Evolutionary conservation across 2,329 filamentous ascomycete genomes (phyloP).

Genomic region (Sporothrix protearum): DNA sequence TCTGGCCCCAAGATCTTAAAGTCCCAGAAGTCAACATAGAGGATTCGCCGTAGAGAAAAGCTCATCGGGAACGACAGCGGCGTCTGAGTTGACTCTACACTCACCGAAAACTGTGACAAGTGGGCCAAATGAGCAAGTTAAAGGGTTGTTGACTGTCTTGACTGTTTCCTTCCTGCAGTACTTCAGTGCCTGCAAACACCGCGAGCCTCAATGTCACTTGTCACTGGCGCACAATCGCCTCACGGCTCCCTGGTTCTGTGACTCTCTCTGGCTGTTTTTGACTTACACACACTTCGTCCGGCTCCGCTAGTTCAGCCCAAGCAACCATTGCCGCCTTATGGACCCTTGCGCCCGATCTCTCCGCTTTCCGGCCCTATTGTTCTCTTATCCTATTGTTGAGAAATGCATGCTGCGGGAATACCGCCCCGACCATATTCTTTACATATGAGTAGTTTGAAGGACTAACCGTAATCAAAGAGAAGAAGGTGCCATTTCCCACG

Average conservation of each 20-base stretch:
- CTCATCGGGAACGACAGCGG: not conserved
- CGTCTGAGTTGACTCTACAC: not conserved
- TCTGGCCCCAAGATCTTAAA: not conserved
- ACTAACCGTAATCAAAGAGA: no score
- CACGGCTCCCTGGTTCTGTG: not conserved
- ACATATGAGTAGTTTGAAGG: not conserved
- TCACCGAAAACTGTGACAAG: not conserved
- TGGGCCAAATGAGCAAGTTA: not conserved
- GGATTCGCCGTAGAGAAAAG: no score
- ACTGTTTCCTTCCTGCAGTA: not conserved
- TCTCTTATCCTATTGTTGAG: not conserved
- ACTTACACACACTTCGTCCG: not conserved
- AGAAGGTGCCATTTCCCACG: no score
- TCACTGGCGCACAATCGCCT: constrained; percentile 10
- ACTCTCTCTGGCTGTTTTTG: not conserved
- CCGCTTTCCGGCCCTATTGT: not conserved
- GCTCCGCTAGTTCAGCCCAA: not conserved
- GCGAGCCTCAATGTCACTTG: not conserved
- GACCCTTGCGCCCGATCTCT: not conserved
- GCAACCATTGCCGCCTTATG: not conserved
- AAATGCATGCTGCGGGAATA: not conserved
- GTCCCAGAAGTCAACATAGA: not conserved
- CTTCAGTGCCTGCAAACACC: not conserved
- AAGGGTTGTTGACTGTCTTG: not conserved
- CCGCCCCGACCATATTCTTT: not conserved